A percentile compares a stretch with the other conserved stretches of the same genome.
phyloP scores from a whole-genome alignment of 2,329 filamentous ascomycete genomes.

The Colletotrichum phormii region DNA sequence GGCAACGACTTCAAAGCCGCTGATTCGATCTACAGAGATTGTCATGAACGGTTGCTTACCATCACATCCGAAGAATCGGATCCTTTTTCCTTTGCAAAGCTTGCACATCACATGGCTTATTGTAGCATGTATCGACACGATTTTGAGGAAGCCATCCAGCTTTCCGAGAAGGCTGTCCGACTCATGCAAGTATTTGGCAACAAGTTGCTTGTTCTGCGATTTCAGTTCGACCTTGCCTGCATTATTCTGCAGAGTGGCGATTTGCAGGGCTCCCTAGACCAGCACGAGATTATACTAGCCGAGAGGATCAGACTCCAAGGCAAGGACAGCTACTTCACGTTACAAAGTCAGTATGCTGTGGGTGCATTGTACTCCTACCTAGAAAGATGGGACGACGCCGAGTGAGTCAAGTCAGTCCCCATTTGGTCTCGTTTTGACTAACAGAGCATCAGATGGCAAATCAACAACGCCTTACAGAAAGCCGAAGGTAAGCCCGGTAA shows the following conservation, averaged over 20 bases:
- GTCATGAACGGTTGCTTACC: conserved; percentile 18
- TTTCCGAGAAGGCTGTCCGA: conserved; percentile 30
- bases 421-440: neutral
- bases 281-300: conserved; percentile 35
- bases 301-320: conserved; percentile 24
- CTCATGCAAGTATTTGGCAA: conserved; percentile 25
- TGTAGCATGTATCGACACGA: conserved; percentile 37
- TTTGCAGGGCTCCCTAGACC: conserved; percentile 22
- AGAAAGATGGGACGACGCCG: conserved; percentile 31
- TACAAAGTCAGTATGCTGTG: conserved; percentile 38
- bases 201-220: conserved; percentile 27
- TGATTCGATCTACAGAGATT: conserved; percentile 32
- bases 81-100: conserved; percentile 36
- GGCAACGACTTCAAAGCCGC: conserved; percentile 35
- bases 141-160: conserved; percentile 30
- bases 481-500: conserved; percentile 1
- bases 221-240: conserved; percentile 38
- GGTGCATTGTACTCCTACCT: conserved; percentile 35
- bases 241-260: conserved; percentile 38
- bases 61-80: conserved; percentile 26
- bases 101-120: conserved; percentile 38
- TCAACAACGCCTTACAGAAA: conserved; percentile 9
- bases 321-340: conserved; percentile 35
- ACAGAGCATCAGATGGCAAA: neutral
- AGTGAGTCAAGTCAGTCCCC: conserved; percentile 25